These are phyloP conservation scores for Alternaria gansuensis DNA, from an alignment of 2,329 filamentous ascomycete species.

Conservation along the genomic window DNA sequence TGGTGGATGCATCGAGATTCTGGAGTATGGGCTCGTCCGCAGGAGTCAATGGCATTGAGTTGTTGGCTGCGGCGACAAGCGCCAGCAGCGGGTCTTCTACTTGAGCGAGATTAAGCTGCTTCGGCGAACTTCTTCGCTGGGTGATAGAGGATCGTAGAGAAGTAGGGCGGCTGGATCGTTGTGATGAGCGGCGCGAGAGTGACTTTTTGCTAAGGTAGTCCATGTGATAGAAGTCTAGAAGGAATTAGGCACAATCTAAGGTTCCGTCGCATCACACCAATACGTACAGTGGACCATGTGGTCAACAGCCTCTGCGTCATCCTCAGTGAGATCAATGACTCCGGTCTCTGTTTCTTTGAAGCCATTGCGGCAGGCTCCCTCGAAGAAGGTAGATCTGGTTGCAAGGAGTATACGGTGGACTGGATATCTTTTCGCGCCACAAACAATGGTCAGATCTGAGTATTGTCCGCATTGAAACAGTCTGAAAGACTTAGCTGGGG, in stretches of 20 bases:
- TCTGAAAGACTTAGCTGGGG: slow-evolving; percentile 47
- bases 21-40: slow-evolving; percentile 37
- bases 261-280: slow-evolving; percentile 7
- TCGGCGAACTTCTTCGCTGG: slow-evolving; percentile 26
- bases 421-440: slow-evolving; percentile 57
- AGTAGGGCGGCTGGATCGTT: slow-evolving; percentile 36
- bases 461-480: slow-evolving; percentile 54
- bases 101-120: slow-evolving; percentile 45
- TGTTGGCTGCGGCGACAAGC: slow-evolving; percentile 38
- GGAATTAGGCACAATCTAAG: slow-evolving; percentile 30
- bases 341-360: slow-evolving; percentile 52
- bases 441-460: slow-evolving; percentile 60
- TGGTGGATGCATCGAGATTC: slow-evolving; percentile 35
- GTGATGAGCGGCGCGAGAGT: slow-evolving; percentile 43
- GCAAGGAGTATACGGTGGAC: slow-evolving; percentile 61
- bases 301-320: slow-evolving; percentile 54
- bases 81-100: slow-evolving; percentile 53
- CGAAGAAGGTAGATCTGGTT: slow-evolving; percentile 59
- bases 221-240: slow-evolving; percentile 54
- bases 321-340: slow-evolving; percentile 53
- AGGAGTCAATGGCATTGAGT: slow-evolving; percentile 38
- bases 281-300: slow-evolving; percentile 55
- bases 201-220: slow-evolving; percentile 52
- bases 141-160: slow-evolving; percentile 34
- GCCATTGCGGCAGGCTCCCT: slow-evolving; percentile 52